These are phyloP conservation scores for Xylariaceae sp. DNA, from an alignment of 2,329 filamentous ascomycete genomes.

Conservation along the genomic window DNA sequence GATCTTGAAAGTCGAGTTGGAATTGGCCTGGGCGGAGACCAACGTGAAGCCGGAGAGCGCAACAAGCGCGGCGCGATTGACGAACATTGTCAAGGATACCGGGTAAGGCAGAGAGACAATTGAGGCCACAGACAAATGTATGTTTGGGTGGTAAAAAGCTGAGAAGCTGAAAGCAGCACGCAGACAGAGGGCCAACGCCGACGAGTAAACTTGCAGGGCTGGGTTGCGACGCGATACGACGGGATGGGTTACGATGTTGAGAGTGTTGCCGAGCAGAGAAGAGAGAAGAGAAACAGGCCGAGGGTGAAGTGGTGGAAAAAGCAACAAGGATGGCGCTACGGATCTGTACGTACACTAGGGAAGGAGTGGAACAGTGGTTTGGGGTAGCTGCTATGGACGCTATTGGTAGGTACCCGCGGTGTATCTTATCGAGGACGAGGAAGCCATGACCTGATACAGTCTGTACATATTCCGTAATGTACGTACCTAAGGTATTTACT, in stretches of 20 bases:
- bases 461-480: neutral
- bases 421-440: neutral
- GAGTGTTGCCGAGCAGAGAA: slow-evolving; percentile 1
- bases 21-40: slow-evolving; percentile 38
- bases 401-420: neutral
- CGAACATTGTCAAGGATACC: slow-evolving; percentile 26
- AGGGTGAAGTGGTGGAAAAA: neutral
- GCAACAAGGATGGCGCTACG: neutral
- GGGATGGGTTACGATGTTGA: slow-evolving; percentile 5
- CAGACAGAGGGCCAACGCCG: slow-evolving; percentile 6
- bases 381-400: neutral
- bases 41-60: slow-evolving; percentile 41
- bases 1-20: slow-evolving; percentile 42
- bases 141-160: neutral
- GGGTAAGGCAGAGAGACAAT: neutral
- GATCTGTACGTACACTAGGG: neutral
- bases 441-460: neutral
- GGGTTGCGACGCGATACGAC: slow-evolving; percentile 5
- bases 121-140: neutral
- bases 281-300: neutral
- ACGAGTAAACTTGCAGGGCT: slow-evolving; percentile 1
- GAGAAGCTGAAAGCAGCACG: neutral
- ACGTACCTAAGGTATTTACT: neutral
- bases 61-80: slow-evolving; percentile 34
- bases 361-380: neutral